phyloP scores from a whole-genome alignment of 441 rosid genomes.

The Populus trichocarpa region DNA sequence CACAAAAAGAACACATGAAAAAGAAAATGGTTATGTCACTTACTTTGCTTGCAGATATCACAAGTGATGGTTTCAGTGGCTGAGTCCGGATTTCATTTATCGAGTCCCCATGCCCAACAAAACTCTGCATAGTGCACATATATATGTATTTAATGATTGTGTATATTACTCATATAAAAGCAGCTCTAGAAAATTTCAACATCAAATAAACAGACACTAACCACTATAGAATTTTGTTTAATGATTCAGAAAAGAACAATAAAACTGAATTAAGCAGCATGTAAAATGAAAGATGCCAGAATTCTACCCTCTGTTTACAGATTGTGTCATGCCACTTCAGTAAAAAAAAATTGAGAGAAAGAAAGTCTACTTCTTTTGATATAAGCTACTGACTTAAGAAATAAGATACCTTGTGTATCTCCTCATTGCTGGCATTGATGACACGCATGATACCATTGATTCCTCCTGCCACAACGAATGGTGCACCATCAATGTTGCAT shows the following conservation, averaged over 20 bases:
- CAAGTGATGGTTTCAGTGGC: constrained; percentile 81
- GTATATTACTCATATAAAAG: not conserved
- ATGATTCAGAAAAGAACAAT: not conserved
- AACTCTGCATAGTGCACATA: constrained; percentile 48
- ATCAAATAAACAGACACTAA: not conserved
- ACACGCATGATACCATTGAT: constrained; percentile 88
- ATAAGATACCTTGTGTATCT: constrained; percentile 67
- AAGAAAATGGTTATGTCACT: constrained; percentile 10
- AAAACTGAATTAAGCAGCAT: not conserved
- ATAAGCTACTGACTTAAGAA: not conserved
- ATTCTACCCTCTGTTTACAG: not conserved
- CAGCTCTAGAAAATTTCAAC: not conserved
- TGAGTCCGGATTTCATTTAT: constrained; percentile 96
- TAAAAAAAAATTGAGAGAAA: no score
- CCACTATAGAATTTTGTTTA: not conserved
- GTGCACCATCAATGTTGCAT: constrained; percentile 58
- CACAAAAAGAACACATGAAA: constrained; percentile 6
- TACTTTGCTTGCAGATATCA: constrained; percentile 95
- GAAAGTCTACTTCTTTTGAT: not conserved
- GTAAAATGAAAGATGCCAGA: no score
- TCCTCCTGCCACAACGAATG: constrained; percentile 82
- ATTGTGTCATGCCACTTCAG: not conserved
- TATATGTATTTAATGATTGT: not conserved
- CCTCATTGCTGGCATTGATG: constrained; percentile 74
- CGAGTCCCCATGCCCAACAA: constrained; percentile 97